These are phyloP conservation scores for Pichia sp. DNA, from an alignment of 1,139 yeast genomes.

Conservation along the genomic window DNA sequence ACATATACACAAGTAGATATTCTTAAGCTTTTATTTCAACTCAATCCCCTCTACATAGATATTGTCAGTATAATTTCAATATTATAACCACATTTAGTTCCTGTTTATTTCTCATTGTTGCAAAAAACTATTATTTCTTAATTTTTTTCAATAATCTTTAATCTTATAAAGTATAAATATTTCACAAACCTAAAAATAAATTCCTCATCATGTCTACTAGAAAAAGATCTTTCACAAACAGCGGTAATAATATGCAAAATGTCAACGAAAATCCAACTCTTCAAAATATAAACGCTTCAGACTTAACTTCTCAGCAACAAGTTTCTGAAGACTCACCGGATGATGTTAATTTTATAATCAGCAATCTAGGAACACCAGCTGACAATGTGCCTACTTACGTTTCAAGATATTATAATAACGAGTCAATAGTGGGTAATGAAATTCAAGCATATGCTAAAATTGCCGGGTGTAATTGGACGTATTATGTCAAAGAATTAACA, in stretches of 20 bases:
- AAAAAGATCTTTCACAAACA: constrained; percentile 6
- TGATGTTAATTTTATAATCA: constrained; percentile 47
- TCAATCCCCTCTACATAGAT: too few species aligned
- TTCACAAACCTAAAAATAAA: not conserved
- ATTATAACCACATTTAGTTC: too few species aligned
- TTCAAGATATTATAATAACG: constrained; percentile 46
- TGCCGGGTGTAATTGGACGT: constrained; percentile 93
- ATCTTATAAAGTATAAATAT: too few species aligned
- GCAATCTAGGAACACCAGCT: constrained; percentile 40
- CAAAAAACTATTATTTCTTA: too few species aligned
- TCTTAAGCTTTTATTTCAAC: too few species aligned
- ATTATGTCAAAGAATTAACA: constrained; percentile 74
- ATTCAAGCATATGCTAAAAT: constrained; percentile 96
- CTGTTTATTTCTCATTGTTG: too few species aligned
- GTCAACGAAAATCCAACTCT: not conserved
- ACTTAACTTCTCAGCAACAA: not conserved
- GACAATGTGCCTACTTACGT: constrained; percentile 46
- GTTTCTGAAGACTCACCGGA: constrained; percentile 44
- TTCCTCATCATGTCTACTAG: constrained; percentile 4
- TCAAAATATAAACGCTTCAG: not conserved
- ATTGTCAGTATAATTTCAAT: too few species aligned
- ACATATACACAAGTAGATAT: too few species aligned
- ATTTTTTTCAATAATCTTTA: too few species aligned
- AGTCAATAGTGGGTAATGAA: constrained; percentile 69
- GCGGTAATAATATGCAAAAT: not conserved